A percentile compares a stretch with the other conserved stretches of the same genome.
These are phyloP conservation scores for Schoenoplectus triqueter DNA, from an alignment of 202 grass and related monocot genomes.

Conservation along the genomic window DNA sequence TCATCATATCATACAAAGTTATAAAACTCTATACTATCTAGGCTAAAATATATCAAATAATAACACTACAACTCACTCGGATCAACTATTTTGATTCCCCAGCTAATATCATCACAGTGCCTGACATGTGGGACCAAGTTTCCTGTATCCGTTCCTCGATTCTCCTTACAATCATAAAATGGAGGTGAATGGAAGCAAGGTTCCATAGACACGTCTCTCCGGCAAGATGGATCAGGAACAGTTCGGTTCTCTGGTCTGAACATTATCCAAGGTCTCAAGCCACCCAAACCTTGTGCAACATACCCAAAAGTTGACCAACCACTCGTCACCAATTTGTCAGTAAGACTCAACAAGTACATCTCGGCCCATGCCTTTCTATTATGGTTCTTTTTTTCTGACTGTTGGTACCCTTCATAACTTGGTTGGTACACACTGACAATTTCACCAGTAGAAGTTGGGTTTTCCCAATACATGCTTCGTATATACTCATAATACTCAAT, in stretches of 20 bases:
- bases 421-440: conserved; percentile 84
- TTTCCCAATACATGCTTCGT: conserved; percentile 92
- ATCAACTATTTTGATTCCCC: conserved; percentile 90
- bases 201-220: conserved; percentile 73
- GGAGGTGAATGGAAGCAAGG: conserved; percentile 94
- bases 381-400: conserved; percentile 77
- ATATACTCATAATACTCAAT: conserved; percentile 75
- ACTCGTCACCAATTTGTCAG: conserved; percentile 81
- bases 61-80: conserved; percentile 47
- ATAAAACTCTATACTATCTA: conserved; percentile 37
- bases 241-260: conserved; percentile 75
- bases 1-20: conserved; percentile 21
- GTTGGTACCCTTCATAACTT: conserved; percentile 80
- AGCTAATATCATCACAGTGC: conserved; percentile 95
- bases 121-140: conserved; percentile 75
- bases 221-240: conserved; percentile 68
- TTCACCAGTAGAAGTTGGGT: conserved; percentile 61
- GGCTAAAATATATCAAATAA: background rate
- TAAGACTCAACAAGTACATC: conserved; percentile 86
- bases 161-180: conserved; percentile 79
- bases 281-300: conserved; percentile 84
- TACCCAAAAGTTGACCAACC: conserved; percentile 98
- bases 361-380: conserved; percentile 91
- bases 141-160: conserved; percentile 70
- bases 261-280: conserved; percentile 82